phyloP scores from a whole-genome alignment of 495 filamentous ascomycete genomes.

The Penicillium roqueforti region DNA sequence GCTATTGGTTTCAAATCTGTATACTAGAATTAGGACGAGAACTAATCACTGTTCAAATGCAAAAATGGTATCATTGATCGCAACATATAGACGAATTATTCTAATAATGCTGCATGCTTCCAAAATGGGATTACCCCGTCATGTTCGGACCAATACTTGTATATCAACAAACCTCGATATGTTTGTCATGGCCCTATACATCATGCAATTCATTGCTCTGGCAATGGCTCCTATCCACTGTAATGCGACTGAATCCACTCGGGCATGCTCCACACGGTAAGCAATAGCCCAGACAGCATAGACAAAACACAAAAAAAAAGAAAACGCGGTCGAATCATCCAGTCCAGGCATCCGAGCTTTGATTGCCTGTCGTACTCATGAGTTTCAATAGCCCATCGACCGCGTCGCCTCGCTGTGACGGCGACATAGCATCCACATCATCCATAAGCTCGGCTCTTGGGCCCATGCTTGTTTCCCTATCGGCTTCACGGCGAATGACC shows the following conservation, averaged over 20 bases:
- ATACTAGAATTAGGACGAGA: background rate
- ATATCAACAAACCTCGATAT: background rate
- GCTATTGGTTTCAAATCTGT: background rate
- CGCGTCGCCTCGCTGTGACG: slow-evolving; percentile 39
- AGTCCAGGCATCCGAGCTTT: slow-evolving; percentile 20
- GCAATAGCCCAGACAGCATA: background rate
- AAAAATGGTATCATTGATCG: slow-evolving; percentile 30
- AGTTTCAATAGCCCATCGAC: slow-evolving; percentile 42
- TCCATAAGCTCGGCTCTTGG: slow-evolving; percentile 11
- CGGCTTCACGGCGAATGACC: slow-evolving; percentile 17
- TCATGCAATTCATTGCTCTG: background rate
- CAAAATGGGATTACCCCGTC: slow-evolving; percentile 9
- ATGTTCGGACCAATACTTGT: background rate
- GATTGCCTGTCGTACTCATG: slow-evolving; percentile 32
- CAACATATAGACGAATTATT: slow-evolving; percentile 9
- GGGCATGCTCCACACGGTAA: background rate
- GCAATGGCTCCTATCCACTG: background rate
- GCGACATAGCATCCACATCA: slow-evolving; percentile 11
- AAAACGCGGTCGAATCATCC: slow-evolving; percentile 6
- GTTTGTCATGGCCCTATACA: background rate
- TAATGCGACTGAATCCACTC: background rate
- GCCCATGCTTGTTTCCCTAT: slow-evolving; percentile 9
- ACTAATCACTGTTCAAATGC: background rate
- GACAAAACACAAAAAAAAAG: background rate
- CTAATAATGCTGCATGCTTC: slow-evolving; percentile 16